Base-by-base conservation (phyloP, 176 grass and related monocot species). In the Sorghum bicolor region DNA sequence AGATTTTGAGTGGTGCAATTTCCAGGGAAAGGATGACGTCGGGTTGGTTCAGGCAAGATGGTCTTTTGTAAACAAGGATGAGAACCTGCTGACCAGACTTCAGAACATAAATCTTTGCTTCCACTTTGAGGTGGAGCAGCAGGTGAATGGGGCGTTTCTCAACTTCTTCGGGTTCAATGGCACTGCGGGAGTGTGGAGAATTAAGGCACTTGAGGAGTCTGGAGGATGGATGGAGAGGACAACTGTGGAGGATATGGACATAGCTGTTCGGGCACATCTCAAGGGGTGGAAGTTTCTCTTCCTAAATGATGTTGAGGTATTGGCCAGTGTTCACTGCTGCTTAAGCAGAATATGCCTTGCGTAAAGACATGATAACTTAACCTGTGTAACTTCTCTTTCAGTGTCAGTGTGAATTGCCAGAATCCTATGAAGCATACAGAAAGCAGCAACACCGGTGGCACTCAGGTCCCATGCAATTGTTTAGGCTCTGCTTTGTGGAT, bases 71-170 rank as follows among this genome's bases (percentile, higher is more conserved):
- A 97, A 97, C 94, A 94, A 88, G 79, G 94, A 97, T 67, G 92
- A 97, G 67, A 97, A 97, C 72, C 58, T 97, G 84, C 38, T 97
- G 70, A 97, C 92, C 25, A 87, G 94, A 74, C 74, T 97, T 55
- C 94, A 97, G 74, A 94, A 97, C 80, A 75, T 97, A 81, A 97
- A 97, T 31, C 80, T 97, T 28, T 92, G 92, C 83, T 97, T 97
- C 86, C 94, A 97, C 84, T 97, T 97, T 66, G 94, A 97, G 87
- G 94, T 97, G 85, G 94, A 97, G 73, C 94, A 97, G 86, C 94
- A 97, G 74, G 94, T 97, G 39, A 97, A 97, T 32, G 94, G 94
- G 5, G 22, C 70, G 5, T 97, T 97, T 64, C 70, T 97, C 80
- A 94, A 94, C 71, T 97, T 97, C 90, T 97, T 97, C 7, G 94